Base-by-base conservation (phyloP, 2,329 filamentous ascomycete species). In the Aspergillaceae sp. region DNA sequence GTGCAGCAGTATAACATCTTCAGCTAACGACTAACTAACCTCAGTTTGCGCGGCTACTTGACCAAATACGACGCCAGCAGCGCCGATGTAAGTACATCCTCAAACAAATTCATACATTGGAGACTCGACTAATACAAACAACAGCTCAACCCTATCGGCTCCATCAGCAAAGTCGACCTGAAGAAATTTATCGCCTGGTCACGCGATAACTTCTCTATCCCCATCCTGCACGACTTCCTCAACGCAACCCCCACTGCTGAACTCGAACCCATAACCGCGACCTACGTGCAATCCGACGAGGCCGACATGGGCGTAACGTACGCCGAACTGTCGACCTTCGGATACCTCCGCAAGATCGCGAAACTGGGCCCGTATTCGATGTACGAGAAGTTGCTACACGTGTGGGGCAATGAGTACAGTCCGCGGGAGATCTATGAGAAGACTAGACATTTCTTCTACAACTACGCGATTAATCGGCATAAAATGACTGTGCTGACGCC, bases 131-230 rank as follows among this genome's bases (percentile, higher is more conserved):
- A 49, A 36, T 4, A 27, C 19, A 19, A 19, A 36, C 47, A 5
- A 3, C 42, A 59, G 67, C 66, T 61, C 30, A 67, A 64, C 48
- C 65, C 61, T 5, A 68, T 69, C 47, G 68, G 73, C 27, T 66
- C 65, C 7, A 78, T 82, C 47, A 74, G 71, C 47, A 88, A 87
- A 63, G 79, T 73, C 2, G 85, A 89, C 55, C 69, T 87, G 1
- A 86, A 85, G 62, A 67, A 75, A 7, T 88, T 90, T 66, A 84
- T 88, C 48, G 69, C 67, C n/a, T 88, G 79, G 74, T 77, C 81
- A 2, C 64, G 71, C 44, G 67, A 61, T 11, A 67, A 74, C 33
- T 87, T 85, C 57, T 63, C 75, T 4, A 65, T 90, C 1, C 81
- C 82, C 0, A 78, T 84, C 44, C 74, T 88, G 1, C 64, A 78